Conservation (phyloP, 108 stramenopile species). For the Epithemia pelagica region DNA sequence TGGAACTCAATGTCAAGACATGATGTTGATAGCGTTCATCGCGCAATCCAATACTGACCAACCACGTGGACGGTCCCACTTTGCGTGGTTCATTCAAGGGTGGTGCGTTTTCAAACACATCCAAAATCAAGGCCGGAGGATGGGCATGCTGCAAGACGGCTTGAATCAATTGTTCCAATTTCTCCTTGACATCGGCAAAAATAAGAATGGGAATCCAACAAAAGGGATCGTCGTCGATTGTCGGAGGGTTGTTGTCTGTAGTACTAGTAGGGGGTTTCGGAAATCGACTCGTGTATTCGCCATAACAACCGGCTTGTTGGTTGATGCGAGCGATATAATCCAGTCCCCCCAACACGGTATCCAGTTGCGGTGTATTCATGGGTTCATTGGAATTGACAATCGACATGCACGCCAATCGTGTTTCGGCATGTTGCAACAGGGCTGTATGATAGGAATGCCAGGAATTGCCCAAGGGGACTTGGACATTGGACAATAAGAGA, state of each 20-base stretch:
- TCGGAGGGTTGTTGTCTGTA: too few species aligned
- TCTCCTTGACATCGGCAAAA: conserved; percentile 1
- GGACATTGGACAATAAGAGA: conserved; percentile 16
- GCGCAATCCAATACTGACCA: not conserved
- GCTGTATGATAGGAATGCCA: conserved; percentile 14
- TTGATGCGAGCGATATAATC: conserved; percentile 14
- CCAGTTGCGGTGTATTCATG: conserved; percentile 4
- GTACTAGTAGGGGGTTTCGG: too few species aligned
- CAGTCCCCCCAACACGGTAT: conserved; percentile 10
- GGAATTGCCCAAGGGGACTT: conserved; percentile 11
- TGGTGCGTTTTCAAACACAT: conserved; percentile 1
- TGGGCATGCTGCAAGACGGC: not conserved
- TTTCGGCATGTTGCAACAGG: conserved; percentile 16
- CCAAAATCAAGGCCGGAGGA: conserved; percentile 4
- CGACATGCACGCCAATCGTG: conserved; percentile 14
- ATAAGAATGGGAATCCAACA: conserved; percentile 12
- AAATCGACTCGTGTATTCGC: not conserved
- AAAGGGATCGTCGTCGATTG: not conserved
- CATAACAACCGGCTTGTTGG: conserved; percentile 9
- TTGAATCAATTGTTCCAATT: conserved; percentile 3
- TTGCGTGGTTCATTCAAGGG: not conserved
- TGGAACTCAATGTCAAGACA: not conserved
- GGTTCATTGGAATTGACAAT: too few species aligned
- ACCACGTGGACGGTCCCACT: not conserved
- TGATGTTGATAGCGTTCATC: not conserved